Evolutionary conservation across 352 stramenopile species (phyloP).

Genomic region (Pythium pyrilobum): DNA sequence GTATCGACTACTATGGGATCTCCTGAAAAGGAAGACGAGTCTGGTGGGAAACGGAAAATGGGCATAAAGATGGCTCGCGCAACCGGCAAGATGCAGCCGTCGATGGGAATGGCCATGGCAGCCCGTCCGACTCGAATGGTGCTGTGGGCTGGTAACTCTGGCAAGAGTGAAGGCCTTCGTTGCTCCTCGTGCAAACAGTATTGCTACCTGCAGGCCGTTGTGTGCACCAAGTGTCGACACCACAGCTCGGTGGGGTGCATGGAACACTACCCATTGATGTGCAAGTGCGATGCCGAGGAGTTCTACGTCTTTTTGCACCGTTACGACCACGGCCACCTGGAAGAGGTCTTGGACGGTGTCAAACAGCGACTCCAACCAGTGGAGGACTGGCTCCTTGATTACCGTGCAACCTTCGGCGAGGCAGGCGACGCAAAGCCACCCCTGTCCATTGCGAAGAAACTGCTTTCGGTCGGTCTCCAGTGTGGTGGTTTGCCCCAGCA

Average conservation of each 20-base stretch:
- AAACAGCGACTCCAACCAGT: slow-evolving; percentile 27
- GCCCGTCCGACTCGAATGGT: slow-evolving; percentile 66
- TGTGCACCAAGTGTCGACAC: slow-evolving; percentile 67
- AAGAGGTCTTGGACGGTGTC: slow-evolving; percentile 31
- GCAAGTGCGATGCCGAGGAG: slow-evolving; percentile 48
- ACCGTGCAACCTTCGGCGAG: slow-evolving; percentile 19
- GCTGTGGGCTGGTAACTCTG: slow-evolving; percentile 73
- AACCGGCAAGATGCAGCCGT: slow-evolving; percentile 20
- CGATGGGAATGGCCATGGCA: slow-evolving; percentile 21
- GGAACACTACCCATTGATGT: slow-evolving; percentile 75
- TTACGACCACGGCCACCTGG: slow-evolving; percentile 35
- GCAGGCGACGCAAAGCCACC: background rate
- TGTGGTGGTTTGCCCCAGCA: slow-evolving; percentile 16
- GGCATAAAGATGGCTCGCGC: slow-evolving; percentile 3
- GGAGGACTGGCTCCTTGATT: slow-evolving; percentile 37
- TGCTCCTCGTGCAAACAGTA: slow-evolving; percentile 80
- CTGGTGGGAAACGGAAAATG: slow-evolving; percentile 17
- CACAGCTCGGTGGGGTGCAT: slow-evolving; percentile 59
- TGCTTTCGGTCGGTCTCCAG: slow-evolving; percentile 6
- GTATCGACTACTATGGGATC: background rate
- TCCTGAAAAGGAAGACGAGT: slow-evolving; percentile 2
- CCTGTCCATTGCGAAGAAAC: slow-evolving; percentile 20
- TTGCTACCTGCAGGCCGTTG: slow-evolving; percentile 79
- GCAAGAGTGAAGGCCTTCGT: slow-evolving; percentile 68
- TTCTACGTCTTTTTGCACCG: slow-evolving; percentile 65